Evolutionary conservation across 305 asterid species (phyloP).

Genomic region (Lippia alba): DNA sequence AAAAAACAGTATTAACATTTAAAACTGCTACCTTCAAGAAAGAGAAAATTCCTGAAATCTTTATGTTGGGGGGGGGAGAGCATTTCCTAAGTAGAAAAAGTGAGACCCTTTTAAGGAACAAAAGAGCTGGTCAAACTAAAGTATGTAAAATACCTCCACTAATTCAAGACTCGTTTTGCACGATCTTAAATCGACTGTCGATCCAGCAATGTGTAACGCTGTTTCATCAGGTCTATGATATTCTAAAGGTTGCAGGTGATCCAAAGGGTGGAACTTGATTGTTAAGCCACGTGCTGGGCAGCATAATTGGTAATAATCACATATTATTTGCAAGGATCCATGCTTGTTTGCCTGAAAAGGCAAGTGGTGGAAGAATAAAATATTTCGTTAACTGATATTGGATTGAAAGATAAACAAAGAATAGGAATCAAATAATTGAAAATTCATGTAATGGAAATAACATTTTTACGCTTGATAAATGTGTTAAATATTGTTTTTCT

Average conservation of each 20-base stretch:
- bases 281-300: constrained; percentile 71
- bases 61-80: too few relatives aligned
- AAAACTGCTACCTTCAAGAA: background rate
- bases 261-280: constrained; percentile 73
- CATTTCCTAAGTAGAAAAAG: background rate
- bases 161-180: constrained; percentile 79
- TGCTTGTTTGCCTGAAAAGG: constrained; percentile 62
- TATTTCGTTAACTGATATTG: constrained; percentile 1
- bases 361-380: constrained; percentile 12
- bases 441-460: too few relatives aligned
- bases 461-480: too few relatives aligned
- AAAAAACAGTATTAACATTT: background rate
- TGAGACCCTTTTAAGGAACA: background rate
- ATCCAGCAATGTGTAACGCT: constrained; percentile 63
- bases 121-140: background rate
- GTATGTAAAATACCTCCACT: constrained; percentile 58
- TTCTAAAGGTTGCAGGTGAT: constrained; percentile 78
- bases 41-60: background rate
- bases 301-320: constrained; percentile 60
- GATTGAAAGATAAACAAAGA: too few relatives aligned
- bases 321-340: constrained; percentile 73
- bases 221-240: constrained; percentile 72
- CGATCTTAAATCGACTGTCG: constrained; percentile 69
- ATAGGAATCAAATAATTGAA: too few relatives aligned
- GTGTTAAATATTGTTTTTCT: too few relatives aligned